Base-by-base conservation (phyloP, 1,284 basidiomycete genomes). In the Cutaneotrichosporon sp. region DNA sequence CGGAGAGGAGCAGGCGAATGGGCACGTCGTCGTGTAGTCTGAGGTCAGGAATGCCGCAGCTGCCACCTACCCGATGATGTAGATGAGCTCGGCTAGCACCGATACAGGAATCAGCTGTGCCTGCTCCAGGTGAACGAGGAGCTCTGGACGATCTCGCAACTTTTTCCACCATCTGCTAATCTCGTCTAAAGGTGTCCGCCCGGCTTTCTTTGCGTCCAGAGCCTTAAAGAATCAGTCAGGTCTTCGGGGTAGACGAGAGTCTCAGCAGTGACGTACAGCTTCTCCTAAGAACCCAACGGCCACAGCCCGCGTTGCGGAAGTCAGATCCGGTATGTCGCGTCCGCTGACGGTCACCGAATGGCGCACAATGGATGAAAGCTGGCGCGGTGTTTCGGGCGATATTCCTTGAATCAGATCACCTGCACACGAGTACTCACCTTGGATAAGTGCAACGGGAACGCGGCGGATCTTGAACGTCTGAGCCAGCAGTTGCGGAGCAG, bases 41-140 rank as follows among this genome's bases (percentile, higher is more conserved):
- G 49, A 1, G 27, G 20, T 44, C 14, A 20, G 34, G 8, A 14
- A 8, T 1, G 14, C 44, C 19, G 2, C 9, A 31, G 7, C 6
- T 19, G 11, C 5, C 22, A 59, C 64, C 41, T 38, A 69, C 68
- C 59, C 55, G 5, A 72, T 38, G 37, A 67, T 65, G 51, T 71
- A 70, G 11, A 66, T 63, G 5, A 71, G 52, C 44, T 72, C 68
- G 1, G 67, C 54, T 0, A 72, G 55, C 0, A 66, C 61, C 0
- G 46, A 17, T 0, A 58, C 8, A 1, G 65, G 54, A 1, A 71
- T 46, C 12, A 62, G 37, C 52, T 72, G 70, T 3, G 68, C 68
- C 22, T 71, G 58, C 44, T 66, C 60, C 9, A 72, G 61, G 42
- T 70, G 61, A 12, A 72, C 34, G 14, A 72, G 34, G 1, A 68